Percentiles rank a stretch among this genome's conserved stretches.
These are phyloP conservation scores for Colletotrichum australisinense DNA, from an alignment of 2,329 filamentous ascomycete species.

Conservation along the genomic window DNA sequence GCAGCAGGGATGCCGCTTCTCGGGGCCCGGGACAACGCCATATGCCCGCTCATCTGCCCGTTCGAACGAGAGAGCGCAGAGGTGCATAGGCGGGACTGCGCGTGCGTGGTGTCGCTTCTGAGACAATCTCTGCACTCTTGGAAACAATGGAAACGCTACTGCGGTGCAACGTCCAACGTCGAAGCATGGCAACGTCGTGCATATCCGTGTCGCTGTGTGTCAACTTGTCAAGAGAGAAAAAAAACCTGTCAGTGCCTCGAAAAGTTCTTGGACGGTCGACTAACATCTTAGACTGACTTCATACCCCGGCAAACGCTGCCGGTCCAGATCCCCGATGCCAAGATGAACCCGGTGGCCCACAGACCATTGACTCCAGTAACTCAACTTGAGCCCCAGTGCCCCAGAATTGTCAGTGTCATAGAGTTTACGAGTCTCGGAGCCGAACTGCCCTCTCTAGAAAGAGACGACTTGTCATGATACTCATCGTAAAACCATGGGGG, in stretches of 20 bases:
- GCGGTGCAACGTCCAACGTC: background rate
- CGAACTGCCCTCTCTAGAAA: constrained; percentile 9
- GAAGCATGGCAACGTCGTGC: background rate
- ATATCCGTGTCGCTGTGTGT: background rate
- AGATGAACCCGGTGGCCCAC: background rate
- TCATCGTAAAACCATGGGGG: background rate
- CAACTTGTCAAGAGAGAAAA: background rate
- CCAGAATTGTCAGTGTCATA: background rate
- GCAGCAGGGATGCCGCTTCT: background rate
- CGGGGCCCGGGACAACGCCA: background rate
- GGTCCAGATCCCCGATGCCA: background rate
- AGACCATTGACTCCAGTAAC: background rate
- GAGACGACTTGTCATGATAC: background rate
- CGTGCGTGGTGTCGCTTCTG: background rate
- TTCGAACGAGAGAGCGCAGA: background rate
- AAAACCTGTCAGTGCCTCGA: background rate
- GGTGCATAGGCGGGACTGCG: background rate
- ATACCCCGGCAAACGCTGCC: background rate
- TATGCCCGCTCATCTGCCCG: background rate
- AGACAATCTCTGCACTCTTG: background rate
- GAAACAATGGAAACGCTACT: background rate
- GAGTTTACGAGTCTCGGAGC: constrained; percentile 3
- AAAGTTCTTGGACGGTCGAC: background rate
- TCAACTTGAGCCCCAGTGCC: no score
- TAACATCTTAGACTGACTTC: background rate